Conservation (phyloP, 331 rosid genomes). For the Spiraea crenata region DNA sequence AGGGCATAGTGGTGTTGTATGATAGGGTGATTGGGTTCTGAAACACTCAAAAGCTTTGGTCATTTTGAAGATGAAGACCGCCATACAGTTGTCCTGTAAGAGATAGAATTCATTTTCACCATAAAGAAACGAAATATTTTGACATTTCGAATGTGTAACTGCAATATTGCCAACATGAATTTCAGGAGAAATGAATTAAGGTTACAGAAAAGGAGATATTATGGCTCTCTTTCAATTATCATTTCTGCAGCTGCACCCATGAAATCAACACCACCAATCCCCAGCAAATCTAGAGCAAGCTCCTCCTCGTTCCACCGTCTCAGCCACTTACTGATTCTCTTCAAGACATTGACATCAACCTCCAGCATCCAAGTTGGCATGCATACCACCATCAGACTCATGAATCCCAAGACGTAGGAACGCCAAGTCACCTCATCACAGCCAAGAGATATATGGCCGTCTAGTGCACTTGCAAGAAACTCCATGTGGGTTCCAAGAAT, state of each 20-base stretch:
- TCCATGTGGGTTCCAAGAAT: constrained; percentile 60
- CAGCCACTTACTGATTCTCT: constrained; percentile 57
- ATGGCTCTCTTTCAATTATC: constrained; percentile 40
- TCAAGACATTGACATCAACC: constrained; percentile 50
- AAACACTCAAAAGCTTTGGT: constrained; percentile 17
- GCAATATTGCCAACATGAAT: neutral
- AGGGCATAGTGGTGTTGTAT: constrained; percentile 73
- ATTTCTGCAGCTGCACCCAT: constrained; percentile 81
- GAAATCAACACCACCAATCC: constrained; percentile 52
- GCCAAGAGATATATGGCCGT: constrained; percentile 61
- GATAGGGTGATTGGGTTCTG: constrained; percentile 22
- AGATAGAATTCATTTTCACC: neutral
- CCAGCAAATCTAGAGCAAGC: constrained; percentile 62
- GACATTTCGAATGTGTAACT: neutral
- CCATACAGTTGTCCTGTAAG: neutral
- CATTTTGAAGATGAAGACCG: neutral
- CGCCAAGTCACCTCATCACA: constrained; percentile 70
- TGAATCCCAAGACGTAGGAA: constrained; percentile 57
- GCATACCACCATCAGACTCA: constrained; percentile 60
- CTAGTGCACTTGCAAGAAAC: constrained; percentile 61
- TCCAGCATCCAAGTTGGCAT: constrained; percentile 67
- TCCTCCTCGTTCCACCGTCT: constrained; percentile 58
- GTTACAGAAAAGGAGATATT: neutral
- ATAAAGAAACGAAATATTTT: neutral
- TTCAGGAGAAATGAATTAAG: neutral